Conservation (phyloP, 208 protist species). For the Trypanosoma melophagium region DNA sequence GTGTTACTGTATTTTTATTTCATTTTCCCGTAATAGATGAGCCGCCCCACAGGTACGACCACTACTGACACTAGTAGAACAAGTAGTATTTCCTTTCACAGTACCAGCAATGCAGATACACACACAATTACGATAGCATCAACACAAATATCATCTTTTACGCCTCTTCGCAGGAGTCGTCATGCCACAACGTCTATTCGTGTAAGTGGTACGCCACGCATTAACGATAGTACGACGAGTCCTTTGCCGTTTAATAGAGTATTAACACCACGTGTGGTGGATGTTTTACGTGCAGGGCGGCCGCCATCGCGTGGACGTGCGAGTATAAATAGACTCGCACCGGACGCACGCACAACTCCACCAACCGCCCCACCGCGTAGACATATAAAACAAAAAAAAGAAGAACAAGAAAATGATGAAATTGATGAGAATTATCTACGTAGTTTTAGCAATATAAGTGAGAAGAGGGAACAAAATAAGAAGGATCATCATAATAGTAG, state of each 20-base stretch:
- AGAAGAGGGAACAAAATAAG: not conserved
- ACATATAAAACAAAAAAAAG: not conserved
- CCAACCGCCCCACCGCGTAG: slow-evolving; percentile 14
- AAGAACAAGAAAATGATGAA: not conserved
- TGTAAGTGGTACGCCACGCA: no score
- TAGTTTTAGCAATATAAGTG: not conserved
- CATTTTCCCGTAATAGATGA: no score
- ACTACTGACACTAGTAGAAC: no score
- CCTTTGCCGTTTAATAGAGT: not conserved
- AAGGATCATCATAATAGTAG: not conserved
- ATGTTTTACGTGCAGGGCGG: slow-evolving; percentile 8
- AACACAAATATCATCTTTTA: no score
- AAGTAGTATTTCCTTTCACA: no score
- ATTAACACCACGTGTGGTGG: slow-evolving; percentile 11
- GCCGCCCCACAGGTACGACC: no score
- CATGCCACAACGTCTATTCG: no score
- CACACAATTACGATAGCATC: no score
- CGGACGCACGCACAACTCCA: slow-evolving; percentile 32
- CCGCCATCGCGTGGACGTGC: slow-evolving; percentile 14
- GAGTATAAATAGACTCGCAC: slow-evolving; percentile 25
- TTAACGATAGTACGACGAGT: not conserved
- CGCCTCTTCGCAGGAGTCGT: no score
- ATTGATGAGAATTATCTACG: no score
- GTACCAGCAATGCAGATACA: no score
- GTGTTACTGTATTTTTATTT: slow-evolving; percentile 1